These are phyloP conservation scores for Knufia petricola DNA, from an alignment of 2,329 filamentous ascomycete genomes.

Conservation along the genomic window DNA sequence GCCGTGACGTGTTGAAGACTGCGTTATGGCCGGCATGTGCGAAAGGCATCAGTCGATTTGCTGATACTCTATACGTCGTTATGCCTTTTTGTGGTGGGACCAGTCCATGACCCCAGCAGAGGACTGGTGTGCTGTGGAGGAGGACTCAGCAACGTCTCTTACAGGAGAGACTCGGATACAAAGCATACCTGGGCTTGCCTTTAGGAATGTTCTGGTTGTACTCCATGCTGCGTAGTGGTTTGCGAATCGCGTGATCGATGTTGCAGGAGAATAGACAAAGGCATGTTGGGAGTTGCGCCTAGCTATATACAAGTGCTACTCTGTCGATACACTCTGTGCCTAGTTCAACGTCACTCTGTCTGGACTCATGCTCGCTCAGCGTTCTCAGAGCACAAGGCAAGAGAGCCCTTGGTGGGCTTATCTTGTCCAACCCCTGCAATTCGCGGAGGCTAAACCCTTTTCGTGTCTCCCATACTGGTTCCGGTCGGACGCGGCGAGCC, in stretches of 20 bases:
- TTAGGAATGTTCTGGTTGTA: slow-evolving; percentile 16
- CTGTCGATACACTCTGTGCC: too few species aligned
- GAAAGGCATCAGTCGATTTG: slow-evolving; percentile 55
- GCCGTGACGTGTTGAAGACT: slow-evolving; percentile 91
- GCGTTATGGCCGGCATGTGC: slow-evolving; percentile 68
- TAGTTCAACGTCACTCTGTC: neutral
- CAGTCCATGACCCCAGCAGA: slow-evolving; percentile 24
- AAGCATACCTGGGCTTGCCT: neutral
- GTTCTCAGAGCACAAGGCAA: too few species aligned
- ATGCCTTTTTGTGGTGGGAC: slow-evolving; percentile 50
- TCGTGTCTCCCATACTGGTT: too few species aligned
- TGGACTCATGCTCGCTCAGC: too few species aligned
- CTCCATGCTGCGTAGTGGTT: slow-evolving; percentile 11
- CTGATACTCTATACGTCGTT: slow-evolving; percentile 64
- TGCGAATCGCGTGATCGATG: neutral
- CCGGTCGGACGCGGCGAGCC: neutral
- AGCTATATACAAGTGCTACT: too few species aligned
- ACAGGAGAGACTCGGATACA: neutral
- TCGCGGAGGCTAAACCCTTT: too few species aligned
- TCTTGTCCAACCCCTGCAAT: too few species aligned
- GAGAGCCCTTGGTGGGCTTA: too few species aligned
- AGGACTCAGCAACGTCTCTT: neutral
- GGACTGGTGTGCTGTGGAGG: neutral
- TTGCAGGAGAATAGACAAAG: neutral
- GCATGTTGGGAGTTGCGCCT: too few species aligned